Base-by-base conservation (phyloP, 371 early-diverging fungal genomes). In the Scutellospora calospora region DNA sequence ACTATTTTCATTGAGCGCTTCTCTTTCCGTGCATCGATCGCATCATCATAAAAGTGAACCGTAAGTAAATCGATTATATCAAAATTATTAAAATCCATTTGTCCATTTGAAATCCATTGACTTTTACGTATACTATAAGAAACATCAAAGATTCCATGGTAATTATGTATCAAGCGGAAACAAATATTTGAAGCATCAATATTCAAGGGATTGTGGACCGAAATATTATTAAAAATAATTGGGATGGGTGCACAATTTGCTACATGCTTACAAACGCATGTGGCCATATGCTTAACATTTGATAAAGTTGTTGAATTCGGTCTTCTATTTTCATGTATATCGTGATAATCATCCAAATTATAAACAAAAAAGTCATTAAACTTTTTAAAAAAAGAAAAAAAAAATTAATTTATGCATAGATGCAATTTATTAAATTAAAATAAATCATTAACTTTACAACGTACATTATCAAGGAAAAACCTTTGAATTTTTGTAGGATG, bases 21-120 rank as follows among this genome's bases (percentile, higher is more conserved):
- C 4, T 55, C 27, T 27, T 31, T 38, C 11, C 27, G 41, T 62
- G 41, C 62, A 25, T 4, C 25, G 6, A 76, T 49, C 20, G 33
- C 33, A 35, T 59, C 45, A 76, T 76, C 18, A n/a, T 76, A 76
- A 76, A n/a, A 60, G 59, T 76, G 62, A 25, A 76, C 27, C 5
- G 76, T 76, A n/a, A 76, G 60, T 12, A 29, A 11, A 5, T 76
- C 62, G 22, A 76, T 60, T 18, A 20, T 14, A 52, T 76, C 25
- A 62, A 31, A 49, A 29, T 76, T 45, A 45, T 18, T 45, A 6
- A 68, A 11, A 45, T 68, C 25, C 41, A 22, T 6, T 2, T 14
- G 16, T 45, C 31, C 18, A 31, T 25, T 31, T 12, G 22, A 16
- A 27, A 27, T 11, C 11, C 27, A 22, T 60, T 60, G 4, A 11